Conservation (phyloP, 805 yeast species). For the Blastobotrys terrestris region DNA sequence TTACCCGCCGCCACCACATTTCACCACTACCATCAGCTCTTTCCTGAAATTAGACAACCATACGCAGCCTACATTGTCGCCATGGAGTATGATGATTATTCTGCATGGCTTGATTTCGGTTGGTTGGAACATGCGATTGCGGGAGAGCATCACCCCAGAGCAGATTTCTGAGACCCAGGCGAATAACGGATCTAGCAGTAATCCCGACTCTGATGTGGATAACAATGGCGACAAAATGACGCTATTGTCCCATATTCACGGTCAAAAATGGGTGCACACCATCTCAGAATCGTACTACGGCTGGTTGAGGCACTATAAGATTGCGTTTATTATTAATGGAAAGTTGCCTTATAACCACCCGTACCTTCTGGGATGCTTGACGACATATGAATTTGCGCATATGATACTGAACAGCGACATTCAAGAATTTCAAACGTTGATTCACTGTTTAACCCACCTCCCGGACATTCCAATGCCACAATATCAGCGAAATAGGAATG, state of each 20-base stretch:
- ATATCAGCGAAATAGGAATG: neutral
- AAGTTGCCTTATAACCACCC: constrained; percentile 22
- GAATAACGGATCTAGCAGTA: constrained; percentile 1
- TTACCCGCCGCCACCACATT: constrained; percentile 17
- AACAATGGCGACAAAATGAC: neutral
- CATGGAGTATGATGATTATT: constrained; percentile 25
- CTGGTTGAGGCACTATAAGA: constrained; percentile 21
- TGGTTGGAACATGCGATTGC: constrained; percentile 18
- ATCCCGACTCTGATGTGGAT: constrained; percentile 1
- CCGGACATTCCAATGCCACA: neutral
- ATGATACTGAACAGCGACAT: constrained; percentile 18
- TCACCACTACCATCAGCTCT: constrained; percentile 14
- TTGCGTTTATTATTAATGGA: constrained; percentile 18
- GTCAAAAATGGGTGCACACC: constrained; percentile 12
- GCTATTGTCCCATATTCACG: neutral
- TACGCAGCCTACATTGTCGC: constrained; percentile 15
- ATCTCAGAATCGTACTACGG: constrained; percentile 19
- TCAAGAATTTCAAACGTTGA: constrained; percentile 11
- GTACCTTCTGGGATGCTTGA: constrained; percentile 21
- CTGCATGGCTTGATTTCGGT: constrained; percentile 23
- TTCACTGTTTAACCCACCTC: neutral
- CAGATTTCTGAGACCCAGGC: constrained; percentile 6
- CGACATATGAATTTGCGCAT: constrained; percentile 23
- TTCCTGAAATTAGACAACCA: constrained; percentile 16
- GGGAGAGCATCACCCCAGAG: constrained; percentile 14